These are phyloP conservation scores for Xylaria sp. DNA, from an alignment of 2,329 filamentous ascomycete species.

Conservation along the genomic window DNA sequence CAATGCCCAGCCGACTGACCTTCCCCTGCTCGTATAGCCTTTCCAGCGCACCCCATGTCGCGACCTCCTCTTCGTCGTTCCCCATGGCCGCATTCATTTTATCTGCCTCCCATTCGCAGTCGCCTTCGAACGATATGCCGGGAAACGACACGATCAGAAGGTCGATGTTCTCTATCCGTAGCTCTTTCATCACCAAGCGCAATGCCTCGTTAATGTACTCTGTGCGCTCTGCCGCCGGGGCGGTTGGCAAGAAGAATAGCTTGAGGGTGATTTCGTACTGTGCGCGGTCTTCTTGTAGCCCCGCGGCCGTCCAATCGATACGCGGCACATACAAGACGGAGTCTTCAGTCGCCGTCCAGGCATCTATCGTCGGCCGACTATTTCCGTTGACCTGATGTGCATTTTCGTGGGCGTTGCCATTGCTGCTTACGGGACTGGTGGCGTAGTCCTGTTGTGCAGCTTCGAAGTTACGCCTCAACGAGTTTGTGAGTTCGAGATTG, in stretches of 20 bases:
- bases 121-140: conserved; percentile 90
- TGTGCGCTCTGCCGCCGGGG: conserved; percentile 71
- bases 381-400: conserved; percentile 45
- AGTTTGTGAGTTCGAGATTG: conserved; percentile 91
- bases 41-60: conserved; percentile 79
- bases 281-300: conserved; percentile 80
- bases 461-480: conserved; percentile 83
- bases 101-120: conserved; percentile 82
- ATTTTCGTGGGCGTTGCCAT: conserved; percentile 46
- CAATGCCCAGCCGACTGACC: conserved; percentile 81
- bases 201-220: conserved; percentile 82
- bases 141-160: conserved; percentile 94
- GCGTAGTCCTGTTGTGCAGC: conserved; percentile 74
- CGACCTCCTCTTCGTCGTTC: conserved; percentile 73
- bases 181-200: conserved; percentile 79
- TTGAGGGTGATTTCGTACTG: conserved; percentile 97
- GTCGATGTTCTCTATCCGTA: conserved; percentile 80
- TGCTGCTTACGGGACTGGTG: conserved; percentile 44
- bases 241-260: conserved; percentile 86
- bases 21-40: conserved; percentile 74
- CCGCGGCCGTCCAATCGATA: conserved; percentile 75
- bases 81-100: conserved; percentile 69
- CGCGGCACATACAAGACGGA: conserved; percentile 78
- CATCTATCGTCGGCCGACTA: conserved; percentile 50
- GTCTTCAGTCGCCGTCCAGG: conserved; percentile 76